Conservation (phyloP, 257 asterid species). For the Phtheirospermum japonicum region DNA sequence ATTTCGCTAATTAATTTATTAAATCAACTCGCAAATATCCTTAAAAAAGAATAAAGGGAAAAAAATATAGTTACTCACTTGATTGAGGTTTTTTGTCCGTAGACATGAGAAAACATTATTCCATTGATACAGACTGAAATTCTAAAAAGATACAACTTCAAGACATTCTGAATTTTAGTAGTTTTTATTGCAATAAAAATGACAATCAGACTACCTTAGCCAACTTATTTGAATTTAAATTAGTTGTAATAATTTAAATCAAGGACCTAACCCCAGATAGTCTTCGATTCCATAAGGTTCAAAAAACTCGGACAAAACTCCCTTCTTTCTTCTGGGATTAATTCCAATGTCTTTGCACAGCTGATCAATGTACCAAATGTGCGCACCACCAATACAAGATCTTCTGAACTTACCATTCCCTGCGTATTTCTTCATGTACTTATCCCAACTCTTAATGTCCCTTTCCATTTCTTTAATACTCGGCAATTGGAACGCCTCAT, state of each 20-base stretch:
- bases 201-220: too few relatives aligned
- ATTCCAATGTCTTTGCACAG: conserved; percentile 59
- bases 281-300: conserved; percentile 51
- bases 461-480: conserved; percentile 43
- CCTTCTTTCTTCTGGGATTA: conserved; percentile 59
- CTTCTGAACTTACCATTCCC: conserved; percentile 35
- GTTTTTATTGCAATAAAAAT: too few relatives aligned
- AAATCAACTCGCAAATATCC: too few relatives aligned
- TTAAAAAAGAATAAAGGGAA: too few relatives aligned
- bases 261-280: conserved; percentile 25
- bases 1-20: too few relatives aligned
- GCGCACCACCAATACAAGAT: conserved; percentile 45
- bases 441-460: conserved; percentile 41
- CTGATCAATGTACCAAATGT: conserved; percentile 59
- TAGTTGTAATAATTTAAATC: neutral
- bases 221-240: too few relatives aligned
- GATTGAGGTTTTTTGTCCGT: too few relatives aligned
- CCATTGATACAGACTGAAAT: too few relatives aligned
- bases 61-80: too few relatives aligned
- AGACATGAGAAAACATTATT: too few relatives aligned
- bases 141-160: too few relatives aligned
- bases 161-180: too few relatives aligned
- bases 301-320: conserved; percentile 43
- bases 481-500: conserved; percentile 33
- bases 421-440: conserved; percentile 37